Evolutionary conservation across 495 filamentous ascomycete genomes (phyloP), one percentile per base, ranked within the genome.

Genomic region (Xylaria curta): DNA sequence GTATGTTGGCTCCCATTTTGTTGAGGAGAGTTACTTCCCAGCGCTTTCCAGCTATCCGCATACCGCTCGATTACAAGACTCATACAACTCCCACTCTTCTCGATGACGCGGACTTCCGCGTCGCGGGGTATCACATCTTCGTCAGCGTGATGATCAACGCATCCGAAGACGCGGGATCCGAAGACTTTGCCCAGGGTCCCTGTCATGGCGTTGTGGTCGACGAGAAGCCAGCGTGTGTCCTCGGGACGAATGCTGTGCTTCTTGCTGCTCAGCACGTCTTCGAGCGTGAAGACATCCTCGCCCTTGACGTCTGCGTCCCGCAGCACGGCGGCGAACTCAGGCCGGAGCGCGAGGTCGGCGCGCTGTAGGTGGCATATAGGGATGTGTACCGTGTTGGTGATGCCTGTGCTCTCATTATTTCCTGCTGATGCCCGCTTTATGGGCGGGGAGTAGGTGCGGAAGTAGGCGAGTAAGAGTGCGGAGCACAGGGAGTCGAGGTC

Each of bases 401-500:
- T 81, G 38, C 21, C 9, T 17, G 1, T 4, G 46, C 33, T 19
- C 31, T 7, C 38, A 7, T 9, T 40, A 19, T 58, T 24, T 24
- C 33, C 49, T n/a, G 8, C 3, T 47, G 28, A 21, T n/a, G 6
- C 46, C 26, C 68, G 36, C 24, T 51, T 53, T 33, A 78, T 80
- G 28, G 81, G 80, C 5, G 75, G 54, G 19, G 82, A 76, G 66
- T 85, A 83, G 56, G 78, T 77, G 75, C 85, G 81, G 69, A 97
- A 87, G 82, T 97, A 98, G 54, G 95, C 91, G 60, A 93, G 92
- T 56, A 97, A 79, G n/a, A 98, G 82, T 19, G 95, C 89, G 46
- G 89, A 93, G 80, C 93, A 92, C 67, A 98, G 88, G 15, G 97
- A 97, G 82, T 99, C 96, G 76, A 99, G 91, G 78, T 99, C 96